phyloP scores from a whole-genome alignment of 2,329 filamentous ascomycete species.

The Nemania serpens region DNA sequence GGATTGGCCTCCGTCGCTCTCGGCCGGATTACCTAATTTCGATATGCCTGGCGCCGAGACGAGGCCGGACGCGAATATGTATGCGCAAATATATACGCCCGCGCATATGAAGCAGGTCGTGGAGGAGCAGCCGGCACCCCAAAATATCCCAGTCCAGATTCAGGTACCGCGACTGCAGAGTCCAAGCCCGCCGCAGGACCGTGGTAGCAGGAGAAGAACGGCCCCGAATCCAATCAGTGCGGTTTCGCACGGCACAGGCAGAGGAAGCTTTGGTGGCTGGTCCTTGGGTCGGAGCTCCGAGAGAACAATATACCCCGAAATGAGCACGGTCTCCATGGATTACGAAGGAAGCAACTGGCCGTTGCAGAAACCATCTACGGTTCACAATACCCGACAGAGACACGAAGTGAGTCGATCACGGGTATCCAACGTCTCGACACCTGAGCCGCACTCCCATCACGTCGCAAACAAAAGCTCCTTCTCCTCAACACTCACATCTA shows the following conservation, averaged over 20 bases:
- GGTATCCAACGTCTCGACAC: background rate
- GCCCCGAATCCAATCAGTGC: background rate
- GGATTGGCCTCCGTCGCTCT: conserved; percentile 13
- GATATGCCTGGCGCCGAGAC: background rate
- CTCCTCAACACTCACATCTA: background rate
- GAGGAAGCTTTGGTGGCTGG: background rate
- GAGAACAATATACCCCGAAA: background rate
- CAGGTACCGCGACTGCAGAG: conserved; percentile 27
- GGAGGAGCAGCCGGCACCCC: conserved; percentile 6
- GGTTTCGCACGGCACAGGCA: background rate
- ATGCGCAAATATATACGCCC: background rate
- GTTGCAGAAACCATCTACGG: conserved; percentile 16
- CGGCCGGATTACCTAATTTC: conserved; percentile 7
- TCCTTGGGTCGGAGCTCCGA: conserved; percentile 3
- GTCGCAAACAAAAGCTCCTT: conserved; percentile 18
- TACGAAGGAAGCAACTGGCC: conserved; percentile 19
- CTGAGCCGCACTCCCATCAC: background rate
- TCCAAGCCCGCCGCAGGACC: conserved; percentile 22
- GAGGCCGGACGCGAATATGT: background rate
- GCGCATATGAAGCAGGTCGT: conserved; percentile 4
- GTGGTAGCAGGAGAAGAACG: conserved; percentile 15
- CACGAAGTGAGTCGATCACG: conserved; percentile 12
- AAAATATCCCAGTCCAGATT: conserved; percentile 14
- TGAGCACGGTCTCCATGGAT: background rate
- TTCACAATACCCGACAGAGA: conserved; percentile 12